Evolutionary conservation across 768 basidiomycete species (phyloP).

Genomic region (Tylopilus sp.): DNA sequence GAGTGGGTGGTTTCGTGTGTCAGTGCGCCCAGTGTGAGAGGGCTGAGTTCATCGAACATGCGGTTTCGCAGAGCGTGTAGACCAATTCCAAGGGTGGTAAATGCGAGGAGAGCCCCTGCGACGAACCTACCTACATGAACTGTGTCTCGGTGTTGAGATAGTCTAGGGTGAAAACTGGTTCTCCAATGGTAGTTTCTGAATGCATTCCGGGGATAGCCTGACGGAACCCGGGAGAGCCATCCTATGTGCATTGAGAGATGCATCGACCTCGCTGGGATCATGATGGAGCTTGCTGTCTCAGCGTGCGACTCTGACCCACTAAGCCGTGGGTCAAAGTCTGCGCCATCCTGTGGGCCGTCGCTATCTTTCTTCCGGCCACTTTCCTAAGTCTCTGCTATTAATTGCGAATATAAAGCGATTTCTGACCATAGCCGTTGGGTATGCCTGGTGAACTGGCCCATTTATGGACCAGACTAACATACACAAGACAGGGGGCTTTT

Average conservation of each 20-base stretch:
- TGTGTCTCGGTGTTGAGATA: constrained; percentile 5
- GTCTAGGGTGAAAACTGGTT: not conserved
- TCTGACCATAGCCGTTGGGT: too few species aligned
- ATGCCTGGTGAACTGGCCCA: too few species aligned
- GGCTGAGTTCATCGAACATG: constrained; percentile 1
- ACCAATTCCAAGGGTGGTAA: constrained; percentile 20
- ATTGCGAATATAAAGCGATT: too few species aligned
- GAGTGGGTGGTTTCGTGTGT: not conserved
- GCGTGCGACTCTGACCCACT: not conserved
- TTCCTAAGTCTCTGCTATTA: too few species aligned
- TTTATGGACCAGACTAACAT: too few species aligned
- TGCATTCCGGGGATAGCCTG: not conserved
- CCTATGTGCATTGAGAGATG: not conserved
- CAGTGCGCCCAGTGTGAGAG: constrained; percentile 1
- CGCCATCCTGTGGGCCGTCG: too few species aligned
- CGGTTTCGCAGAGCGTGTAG: constrained; percentile 13
- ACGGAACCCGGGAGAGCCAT: too few species aligned
- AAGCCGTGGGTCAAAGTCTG: too few species aligned
- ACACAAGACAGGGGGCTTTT: not conserved
- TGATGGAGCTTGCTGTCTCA: not conserved
- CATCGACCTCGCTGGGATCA: not conserved
- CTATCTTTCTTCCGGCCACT: too few species aligned
- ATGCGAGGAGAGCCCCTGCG: constrained; percentile 15
- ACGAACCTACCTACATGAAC: constrained; percentile 11
- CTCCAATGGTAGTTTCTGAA: not conserved